Conservation (phyloP, 1,284 basidiomycete genomes). For the Trichosporon sp. region DNA sequence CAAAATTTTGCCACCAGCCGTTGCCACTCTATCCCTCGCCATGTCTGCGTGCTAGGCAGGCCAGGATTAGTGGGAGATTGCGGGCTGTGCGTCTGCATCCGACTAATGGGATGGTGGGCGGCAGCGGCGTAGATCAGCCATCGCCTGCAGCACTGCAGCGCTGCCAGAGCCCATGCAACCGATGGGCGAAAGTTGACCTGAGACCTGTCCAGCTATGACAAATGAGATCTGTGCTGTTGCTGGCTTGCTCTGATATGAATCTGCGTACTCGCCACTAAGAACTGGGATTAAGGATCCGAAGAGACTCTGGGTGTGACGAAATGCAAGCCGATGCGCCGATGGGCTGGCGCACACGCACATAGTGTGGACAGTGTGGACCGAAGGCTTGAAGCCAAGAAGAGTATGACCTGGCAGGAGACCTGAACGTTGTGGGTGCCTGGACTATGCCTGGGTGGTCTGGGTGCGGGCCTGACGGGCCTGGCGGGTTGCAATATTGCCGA, state of each 20-base stretch:
- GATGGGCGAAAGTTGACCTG: not conserved
- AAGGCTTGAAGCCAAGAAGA: not conserved
- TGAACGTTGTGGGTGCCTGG: too few species aligned
- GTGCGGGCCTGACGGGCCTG: not conserved
- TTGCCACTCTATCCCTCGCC: not conserved
- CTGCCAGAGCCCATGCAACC: too few species aligned
- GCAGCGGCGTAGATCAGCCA: constrained; percentile 5
- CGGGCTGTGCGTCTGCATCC: not conserved
- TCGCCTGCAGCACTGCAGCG: not conserved
- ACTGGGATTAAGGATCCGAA: too few species aligned
- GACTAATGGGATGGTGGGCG: too few species aligned
- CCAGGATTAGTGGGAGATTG: not conserved
- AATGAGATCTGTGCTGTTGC: too few species aligned
- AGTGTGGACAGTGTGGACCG: not conserved
- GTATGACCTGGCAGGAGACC: too few species aligned
- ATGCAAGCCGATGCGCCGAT: too few species aligned
- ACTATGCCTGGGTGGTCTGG: not conserved
- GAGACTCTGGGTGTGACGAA: too few species aligned
- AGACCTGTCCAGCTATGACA: not conserved
- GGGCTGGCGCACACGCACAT: not conserved
- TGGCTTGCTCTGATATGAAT: too few species aligned
- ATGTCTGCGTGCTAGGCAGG: too few species aligned
- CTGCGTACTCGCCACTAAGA: too few species aligned
- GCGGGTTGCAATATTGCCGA: constrained; percentile 10
- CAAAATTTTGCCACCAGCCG: constrained; percentile 5